Conservation (phyloP, 2,329 filamentous ascomycete species). For the Colletotrichum incanum region DNA sequence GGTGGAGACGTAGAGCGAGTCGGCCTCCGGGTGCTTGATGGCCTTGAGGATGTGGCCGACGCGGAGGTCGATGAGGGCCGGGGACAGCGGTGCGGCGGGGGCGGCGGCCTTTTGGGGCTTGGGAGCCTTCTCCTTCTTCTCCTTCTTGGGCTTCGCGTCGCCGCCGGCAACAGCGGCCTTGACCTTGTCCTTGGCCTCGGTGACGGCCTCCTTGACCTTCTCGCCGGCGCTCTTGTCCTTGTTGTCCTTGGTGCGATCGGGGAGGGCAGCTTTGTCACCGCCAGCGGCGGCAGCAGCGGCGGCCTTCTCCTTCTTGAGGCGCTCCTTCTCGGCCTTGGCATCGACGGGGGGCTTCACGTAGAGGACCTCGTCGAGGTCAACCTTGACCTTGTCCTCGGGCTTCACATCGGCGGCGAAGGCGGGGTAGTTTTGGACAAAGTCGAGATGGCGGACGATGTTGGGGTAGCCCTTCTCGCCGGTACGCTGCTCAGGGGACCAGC, state of each 20-base stretch:
- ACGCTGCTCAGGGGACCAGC: constrained; percentile 88
- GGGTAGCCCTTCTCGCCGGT: constrained; percentile 92
- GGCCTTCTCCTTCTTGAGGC: constrained; percentile 95
- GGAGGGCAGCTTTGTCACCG: constrained; percentile 64
- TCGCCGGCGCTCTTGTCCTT: constrained; percentile 69
- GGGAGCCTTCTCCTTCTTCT: constrained; percentile 91
- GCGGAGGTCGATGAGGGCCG: constrained; percentile 91
- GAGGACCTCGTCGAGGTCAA: constrained; percentile 85
- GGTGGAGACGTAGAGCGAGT: constrained; percentile 95
- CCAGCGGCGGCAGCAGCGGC: constrained; percentile 69
- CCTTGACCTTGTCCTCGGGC: constrained; percentile 81
- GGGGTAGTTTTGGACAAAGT: constrained; percentile 93
- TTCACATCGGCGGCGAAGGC: constrained; percentile 80
- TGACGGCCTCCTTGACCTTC: constrained; percentile 63
- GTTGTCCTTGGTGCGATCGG: constrained; percentile 74
- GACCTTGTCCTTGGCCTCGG: constrained; percentile 65
- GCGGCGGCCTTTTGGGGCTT: constrained; percentile 80
- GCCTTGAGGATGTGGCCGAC: constrained; percentile 98
- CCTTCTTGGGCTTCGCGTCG: constrained; percentile 75
- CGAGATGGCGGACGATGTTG: constrained; percentile 90
- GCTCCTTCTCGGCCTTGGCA: constrained; percentile 95
- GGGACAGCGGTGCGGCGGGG: constrained; percentile 83
- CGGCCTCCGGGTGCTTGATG: constrained; percentile 94
- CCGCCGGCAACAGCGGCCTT: constrained; percentile 57
- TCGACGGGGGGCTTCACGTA: constrained; percentile 92